Percentiles rank a stretch among this genome's conserved stretches.
These are phyloP conservation scores for Zasmidium citrigriseum DNA, from an alignment of 2,329 filamentous ascomycete species.

Conservation along the genomic window DNA sequence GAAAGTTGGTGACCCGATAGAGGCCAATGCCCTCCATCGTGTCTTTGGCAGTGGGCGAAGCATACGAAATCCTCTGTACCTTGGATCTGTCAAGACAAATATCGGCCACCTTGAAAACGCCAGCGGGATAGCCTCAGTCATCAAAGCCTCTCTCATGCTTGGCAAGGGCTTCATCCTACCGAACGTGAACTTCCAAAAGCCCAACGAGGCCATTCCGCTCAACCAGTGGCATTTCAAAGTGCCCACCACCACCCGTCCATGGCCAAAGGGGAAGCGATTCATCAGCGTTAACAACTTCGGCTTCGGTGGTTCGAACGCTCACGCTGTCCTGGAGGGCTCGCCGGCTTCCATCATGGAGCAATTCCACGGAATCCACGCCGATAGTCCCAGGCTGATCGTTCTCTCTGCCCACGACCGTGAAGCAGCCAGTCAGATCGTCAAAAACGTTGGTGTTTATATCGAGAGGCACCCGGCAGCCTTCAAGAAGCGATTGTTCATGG, in stretches of 20 bases:
- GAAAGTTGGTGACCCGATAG: slow-evolving; percentile 5
- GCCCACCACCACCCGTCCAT: slow-evolving; percentile 6
- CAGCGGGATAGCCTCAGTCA: slow-evolving; percentile 15
- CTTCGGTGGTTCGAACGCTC: slow-evolving; percentile 2
- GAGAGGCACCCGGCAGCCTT: slow-evolving; percentile 10
- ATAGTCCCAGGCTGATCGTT: slow-evolving; percentile 9
- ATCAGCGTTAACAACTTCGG: slow-evolving; percentile 23
- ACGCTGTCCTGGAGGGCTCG: slow-evolving; percentile 2
- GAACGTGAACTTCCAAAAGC: slow-evolving; percentile 24
- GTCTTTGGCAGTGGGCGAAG: slow-evolving; percentile 1
- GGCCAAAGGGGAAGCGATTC: slow-evolving; percentile 38
- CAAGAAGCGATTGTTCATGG: slow-evolving; percentile 4
- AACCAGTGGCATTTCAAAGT: slow-evolving; percentile 17
- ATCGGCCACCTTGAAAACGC: slow-evolving; percentile 22
- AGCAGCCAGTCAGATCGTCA: neutral
- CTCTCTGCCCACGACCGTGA: slow-evolving; percentile 11
- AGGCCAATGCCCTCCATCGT: neutral
- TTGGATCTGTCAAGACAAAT: slow-evolving; percentile 29
- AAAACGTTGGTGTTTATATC: slow-evolving; percentile 6
- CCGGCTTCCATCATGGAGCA: too few relatives aligned
- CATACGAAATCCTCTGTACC: slow-evolving; percentile 7
- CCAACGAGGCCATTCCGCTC: slow-evolving; percentile 32
- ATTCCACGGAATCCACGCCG: too few relatives aligned
- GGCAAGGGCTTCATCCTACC: slow-evolving; percentile 29
- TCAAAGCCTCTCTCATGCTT: slow-evolving; percentile 25